Evolutionary conservation across 192 early-diverging fungal genomes (phyloP), one percentile per base, ranked within the genome.

Genomic region (Fimicolochytrium jonesii): DNA sequence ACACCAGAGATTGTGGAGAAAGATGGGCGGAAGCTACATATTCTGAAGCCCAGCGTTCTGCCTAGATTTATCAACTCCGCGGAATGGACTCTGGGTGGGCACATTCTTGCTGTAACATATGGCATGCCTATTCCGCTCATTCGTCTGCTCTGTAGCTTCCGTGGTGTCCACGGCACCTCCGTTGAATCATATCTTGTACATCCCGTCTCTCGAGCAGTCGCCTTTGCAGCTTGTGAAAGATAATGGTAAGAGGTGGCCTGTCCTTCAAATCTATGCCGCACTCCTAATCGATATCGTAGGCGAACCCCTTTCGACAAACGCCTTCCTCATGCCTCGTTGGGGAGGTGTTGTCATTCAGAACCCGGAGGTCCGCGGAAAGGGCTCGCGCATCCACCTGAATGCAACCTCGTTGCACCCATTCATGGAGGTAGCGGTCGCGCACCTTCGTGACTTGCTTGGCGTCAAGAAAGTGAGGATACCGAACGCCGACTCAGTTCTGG

Each of bases 21-120:
- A 10, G 35, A 65, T 32, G 64, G 66, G 33, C 36, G 39, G 7
- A 35, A n/a, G 6, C 22, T 44, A 7, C 56, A 71, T 46, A 32
- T 67, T 29, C 64, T 99, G 49, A 76, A 77, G 0, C 83, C 89
- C 7, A 76, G 88, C 25, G 72, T 81, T 51, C 79, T 99, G 23
- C 83, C 93, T 13, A 86, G 91, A 69, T 97, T 99, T 77, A 84
- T 95, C 53, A 97, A 97, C 70, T 87, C 92, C 51, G 92, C 92
- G 5, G 93, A 95, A 63, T 99, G 97, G 97, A 95, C 91, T 72
- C 71, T 94, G 30, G 89, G 88, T 87, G 73, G 33, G 63, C 33
- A 9, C 0, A 31, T 53, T n/a, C n/a, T n/a, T n/a, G n/a, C 13
- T 48, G 46, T 48, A n/a, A 9, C 11, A 20, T 25, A 20, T 17